Evolutionary conservation across 495 filamentous ascomycete genomes (phyloP), one percentile per base, ranked within the genome.

Genomic region (Penicillium psychrofluorescens): DNA sequence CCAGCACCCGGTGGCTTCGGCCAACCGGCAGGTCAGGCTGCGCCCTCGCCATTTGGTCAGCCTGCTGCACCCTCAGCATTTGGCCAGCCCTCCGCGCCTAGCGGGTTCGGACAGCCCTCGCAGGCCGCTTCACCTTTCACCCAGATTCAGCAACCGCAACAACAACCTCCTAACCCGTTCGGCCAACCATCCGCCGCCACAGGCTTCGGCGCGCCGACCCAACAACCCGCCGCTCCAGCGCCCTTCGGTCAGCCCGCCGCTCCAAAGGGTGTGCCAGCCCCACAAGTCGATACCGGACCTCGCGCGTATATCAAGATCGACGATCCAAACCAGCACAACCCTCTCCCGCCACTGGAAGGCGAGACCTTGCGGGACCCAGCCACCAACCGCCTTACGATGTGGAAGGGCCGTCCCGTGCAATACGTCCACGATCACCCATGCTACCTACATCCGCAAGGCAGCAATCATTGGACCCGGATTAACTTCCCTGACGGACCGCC

Each of bases 401-500:
- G 76, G 75, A 79, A 80, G 51, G 74, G 75, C n/a, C 69, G 66
- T 28, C 68, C 68, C 0, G 77, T 83, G 1, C 59, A 63, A 22
- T 79, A 80, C 50, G 58, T 75, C 41, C 60, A 77, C 33, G 61
- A 70, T 36, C 56, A 53, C 10, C 75, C 75, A 1, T 78, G 67
- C 50, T 79, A 75, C 54, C 58, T 68, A 11, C 68, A 73, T 46
- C 64, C 63, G 4, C 61, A 69, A 35, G 74, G 77, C 44, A 66
- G 71, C 34, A 54, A 64, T 41, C 67, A 65, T 5, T 72, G 62
- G 45, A 68, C 76, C 27, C 75, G 71, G 30, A 77, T 91, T 15
- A 82, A 83, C 66, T 86, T 84, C 51, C 82, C 84, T 1, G 66
- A 83, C 28, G 86, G 86, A 1, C 70, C 82, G n/a, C 85, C 84